Base-by-base conservation (phyloP, 2,329 filamentous ascomycete species). In the Iodosphaeria phyllophila region DNA sequence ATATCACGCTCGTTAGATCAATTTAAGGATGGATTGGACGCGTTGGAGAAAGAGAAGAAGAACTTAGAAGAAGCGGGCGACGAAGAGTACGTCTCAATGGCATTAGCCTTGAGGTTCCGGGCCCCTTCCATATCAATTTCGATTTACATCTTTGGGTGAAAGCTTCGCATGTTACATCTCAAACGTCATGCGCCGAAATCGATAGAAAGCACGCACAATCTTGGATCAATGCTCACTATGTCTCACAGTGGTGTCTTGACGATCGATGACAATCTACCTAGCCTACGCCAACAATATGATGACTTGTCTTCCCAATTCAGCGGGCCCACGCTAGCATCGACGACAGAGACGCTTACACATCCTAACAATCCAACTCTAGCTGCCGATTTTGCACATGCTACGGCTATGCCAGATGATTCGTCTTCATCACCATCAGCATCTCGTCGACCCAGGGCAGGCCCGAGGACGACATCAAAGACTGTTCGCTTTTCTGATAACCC, bases 1-100 rank as follows among this genome's bases (percentile, higher is more conserved):
- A 84, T 95, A 37, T 77, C 78, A 10, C 69, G 80, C 26, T 93
- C 84, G 3, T 59, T 98, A 25, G 80, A 92, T 30, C 82, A 84
- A 34, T 67, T 98, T 34, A 68, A 73, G 28, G 74, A 83, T 36
- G 84, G 84, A 13, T 64, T 98, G 30, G 68, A 74, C 27, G 56
- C 62, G 6, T 57, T 92, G 23, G 64, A 74, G 37, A 52, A 58
- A 28, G 71, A 82, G 42, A 58, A 64, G 43, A 54, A 58, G 34
- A 64, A 73, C 20, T 56, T 82, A 30, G 58, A 70, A 36, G 66
- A 73, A 29, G 56, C 60, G 1, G 68, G 64, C 31, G 69, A 79
- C 38, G 66, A 72, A 40, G 50, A 57, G 72, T 77, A 53, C 34
- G 58, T 34, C 21, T 25, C 20, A 12, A 14, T 19, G 20, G 8